phyloP scores from a whole-genome alignment of 768 basidiomycete species.

The Pleurotus cornucopiae region DNA sequence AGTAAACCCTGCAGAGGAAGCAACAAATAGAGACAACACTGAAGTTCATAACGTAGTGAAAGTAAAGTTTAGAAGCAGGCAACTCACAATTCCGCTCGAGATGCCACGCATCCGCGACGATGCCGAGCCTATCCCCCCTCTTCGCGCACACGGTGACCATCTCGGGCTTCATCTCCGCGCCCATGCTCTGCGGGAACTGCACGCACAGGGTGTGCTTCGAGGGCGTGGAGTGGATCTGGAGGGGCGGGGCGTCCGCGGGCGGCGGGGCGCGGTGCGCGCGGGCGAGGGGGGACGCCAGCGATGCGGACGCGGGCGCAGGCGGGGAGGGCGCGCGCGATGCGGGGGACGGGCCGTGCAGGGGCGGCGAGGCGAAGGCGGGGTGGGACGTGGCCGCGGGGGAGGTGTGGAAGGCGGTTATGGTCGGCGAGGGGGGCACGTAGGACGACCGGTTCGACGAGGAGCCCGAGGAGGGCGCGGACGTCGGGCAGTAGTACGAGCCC shows the following conservation, averaged over 20 bases:
- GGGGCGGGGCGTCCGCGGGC: constrained; percentile 32
- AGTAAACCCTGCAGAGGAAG: too few species aligned
- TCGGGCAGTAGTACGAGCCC: too few species aligned
- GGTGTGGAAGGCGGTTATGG: background rate
- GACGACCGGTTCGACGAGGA: too few species aligned
- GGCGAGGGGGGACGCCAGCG: constrained; percentile 18
- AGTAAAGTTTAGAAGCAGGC: too few species aligned
- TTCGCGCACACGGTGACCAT: constrained; percentile 64
- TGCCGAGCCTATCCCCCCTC: constrained; percentile 50
- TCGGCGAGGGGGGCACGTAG: background rate
- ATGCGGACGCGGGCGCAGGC: constrained; percentile 32
- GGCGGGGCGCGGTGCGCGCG: constrained; percentile 24
- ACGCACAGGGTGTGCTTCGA: constrained; percentile 42
- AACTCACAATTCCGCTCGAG: constrained; percentile 55
- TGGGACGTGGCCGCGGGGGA: background rate
- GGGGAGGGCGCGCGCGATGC: constrained; percentile 36
- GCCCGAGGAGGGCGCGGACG: too few species aligned
- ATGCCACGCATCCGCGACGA: constrained; percentile 63
- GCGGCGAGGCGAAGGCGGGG: constrained; percentile 12
- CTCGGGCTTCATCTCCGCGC: constrained; percentile 34
- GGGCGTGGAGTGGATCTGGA: constrained; percentile 38
- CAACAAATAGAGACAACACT: too few species aligned
- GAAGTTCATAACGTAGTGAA: too few species aligned
- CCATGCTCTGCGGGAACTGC: constrained; percentile 39
- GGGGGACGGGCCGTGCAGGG: constrained; percentile 22